Percentiles rank a stretch among this genome's conserved stretches.
These are phyloP conservation scores for Candida glucosophila DNA, from an alignment of 1,139 yeast species.

Conservation along the genomic window DNA sequence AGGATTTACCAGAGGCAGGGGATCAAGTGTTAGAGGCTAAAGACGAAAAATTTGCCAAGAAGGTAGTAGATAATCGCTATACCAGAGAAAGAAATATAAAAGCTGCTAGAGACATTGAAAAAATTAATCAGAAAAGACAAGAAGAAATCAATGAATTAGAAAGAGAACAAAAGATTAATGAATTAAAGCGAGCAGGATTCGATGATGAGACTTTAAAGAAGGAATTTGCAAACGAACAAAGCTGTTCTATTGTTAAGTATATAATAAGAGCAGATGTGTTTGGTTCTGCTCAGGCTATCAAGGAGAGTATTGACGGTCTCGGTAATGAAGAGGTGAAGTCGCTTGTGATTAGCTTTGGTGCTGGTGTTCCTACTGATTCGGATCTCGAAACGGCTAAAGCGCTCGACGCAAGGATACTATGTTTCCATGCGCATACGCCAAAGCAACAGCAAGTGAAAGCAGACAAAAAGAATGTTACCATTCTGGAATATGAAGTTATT, in stretches of 20 bases:
- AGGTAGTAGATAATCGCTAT: conserved; percentile 58
- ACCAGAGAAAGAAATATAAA: conserved; percentile 48
- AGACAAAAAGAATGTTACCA: conserved; percentile 45
- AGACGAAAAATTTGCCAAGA: conserved; percentile 67
- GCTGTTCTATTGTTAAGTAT: conserved; percentile 38
- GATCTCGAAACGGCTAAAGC: conserved; percentile 79
- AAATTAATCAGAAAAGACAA: conserved; percentile 52
- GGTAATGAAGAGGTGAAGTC: conserved; percentile 83
- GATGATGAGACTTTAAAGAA: conserved; percentile 30
- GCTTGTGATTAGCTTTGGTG: conserved; percentile 61
- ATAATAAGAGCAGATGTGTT: conserved; percentile 87
- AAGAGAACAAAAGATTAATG: conserved; percentile 43
- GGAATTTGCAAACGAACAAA: conserved; percentile 16
- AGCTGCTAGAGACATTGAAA: conserved; percentile 60
- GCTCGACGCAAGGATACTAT: conserved; percentile 62
- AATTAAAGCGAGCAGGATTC: conserved; percentile 49
- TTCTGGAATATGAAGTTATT: conserved; percentile 69
- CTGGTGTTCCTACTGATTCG: conserved; percentile 78
- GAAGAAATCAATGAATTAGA: conserved; percentile 40
- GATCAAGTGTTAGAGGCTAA: conserved; percentile 74
- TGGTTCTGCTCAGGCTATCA: conserved; percentile 54
- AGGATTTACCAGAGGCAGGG: conserved; percentile 86
- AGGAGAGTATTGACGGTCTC: conserved; percentile 67
- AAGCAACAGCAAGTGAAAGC: conserved; percentile 59
- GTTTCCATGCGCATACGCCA: conserved; percentile 70